A percentile compares a stretch with the other conserved stretches of the same genome.
Conservation (phyloP, 768 basidiomycete genomes). For the Amanita phalloides region DNA sequence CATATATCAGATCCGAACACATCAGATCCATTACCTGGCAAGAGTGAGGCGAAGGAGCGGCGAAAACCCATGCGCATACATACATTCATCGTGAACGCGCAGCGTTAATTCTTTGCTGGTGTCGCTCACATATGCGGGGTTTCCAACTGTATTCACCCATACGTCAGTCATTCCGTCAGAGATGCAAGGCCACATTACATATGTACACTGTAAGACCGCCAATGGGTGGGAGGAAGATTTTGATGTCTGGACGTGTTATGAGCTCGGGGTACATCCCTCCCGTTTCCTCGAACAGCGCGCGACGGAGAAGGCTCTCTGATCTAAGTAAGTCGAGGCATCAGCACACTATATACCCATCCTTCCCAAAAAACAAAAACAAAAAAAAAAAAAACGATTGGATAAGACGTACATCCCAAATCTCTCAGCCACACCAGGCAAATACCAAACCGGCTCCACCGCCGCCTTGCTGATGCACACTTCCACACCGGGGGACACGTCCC, state of each 20-base stretch:
- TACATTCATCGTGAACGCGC: constrained; percentile 92
- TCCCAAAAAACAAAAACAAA: not conserved
- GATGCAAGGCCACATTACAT: constrained; percentile 31
- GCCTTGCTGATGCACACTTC: constrained; percentile 89
- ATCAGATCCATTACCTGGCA: constrained; percentile 75
- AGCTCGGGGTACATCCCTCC: constrained; percentile 96
- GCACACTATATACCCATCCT: too few relatives aligned
- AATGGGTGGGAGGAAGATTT: constrained; percentile 92
- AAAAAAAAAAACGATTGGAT: constrained; percentile 4
- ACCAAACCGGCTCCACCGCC: constrained; percentile 96
- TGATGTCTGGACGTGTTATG: constrained; percentile 91
- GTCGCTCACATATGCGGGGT: constrained; percentile 69
- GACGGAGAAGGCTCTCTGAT: constrained; percentile 73
- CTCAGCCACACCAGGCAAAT: constrained; percentile 85
- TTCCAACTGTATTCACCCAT: constrained; percentile 47
- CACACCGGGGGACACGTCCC: constrained; percentile 55
- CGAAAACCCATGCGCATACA: constrained; percentile 9
- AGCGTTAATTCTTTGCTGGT: constrained; percentile 72
- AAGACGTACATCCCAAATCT: constrained; percentile 80
- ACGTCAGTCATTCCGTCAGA: not conserved
- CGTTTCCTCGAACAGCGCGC: constrained; percentile 94
- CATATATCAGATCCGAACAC: constrained; percentile 93
- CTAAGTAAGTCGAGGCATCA: constrained; percentile 22
- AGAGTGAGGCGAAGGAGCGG: not conserved
- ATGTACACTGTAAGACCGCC: constrained; percentile 89